Evolutionary conservation across 306 rosid species (phyloP), one percentile per base, ranked within the genome.

Genomic region (Cicer chorassanicum): DNA sequence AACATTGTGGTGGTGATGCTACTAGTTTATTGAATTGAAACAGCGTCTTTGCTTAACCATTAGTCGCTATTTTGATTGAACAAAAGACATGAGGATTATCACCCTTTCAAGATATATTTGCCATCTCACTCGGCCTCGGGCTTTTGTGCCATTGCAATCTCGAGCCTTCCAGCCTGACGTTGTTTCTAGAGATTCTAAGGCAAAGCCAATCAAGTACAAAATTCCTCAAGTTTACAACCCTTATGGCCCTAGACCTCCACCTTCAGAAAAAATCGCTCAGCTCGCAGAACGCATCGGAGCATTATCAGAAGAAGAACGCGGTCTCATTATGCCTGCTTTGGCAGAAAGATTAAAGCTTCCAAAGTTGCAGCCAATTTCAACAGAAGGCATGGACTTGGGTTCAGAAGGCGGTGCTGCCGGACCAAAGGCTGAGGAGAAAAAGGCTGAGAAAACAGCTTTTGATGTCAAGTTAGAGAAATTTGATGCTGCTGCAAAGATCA

Each of bases 401-500:
- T 36, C 79, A 0, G 84, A 75, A 12, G 71, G 79, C 13, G 84
- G 68, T 2, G 64, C 64, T 15, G 74, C 86, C 1, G 83, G 83
- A 16, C 77, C 80, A n/a, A 76, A 81, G 79, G 84, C 43, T 0
- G 88, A 85, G 71, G 88, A 85, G 84, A 85, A 81, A 46, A 85
- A 85, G 18, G 84, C 84, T 1, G 88, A 84, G 64, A 84, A 84
- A 75, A 85, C 88, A 36, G 85, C 86, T 38, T 85, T 85, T 75
- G 88, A 85, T 42, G 80, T 85, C 61, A 85, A 85, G 70, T 61
- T 85, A 71, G 86, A 85, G 78, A 85, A 85, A 40, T 85, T 85
- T 46, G 88, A 85, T 60, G 63, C 88, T 38, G 53, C 88, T 8
- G 77, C 88, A 29, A 85, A 85, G 81, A 85, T 85, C 80, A 85